These are phyloP conservation scores for Chlorella sp. DNA, from an alignment of 139 green algal genomes.

Conservation along the genomic window DNA sequence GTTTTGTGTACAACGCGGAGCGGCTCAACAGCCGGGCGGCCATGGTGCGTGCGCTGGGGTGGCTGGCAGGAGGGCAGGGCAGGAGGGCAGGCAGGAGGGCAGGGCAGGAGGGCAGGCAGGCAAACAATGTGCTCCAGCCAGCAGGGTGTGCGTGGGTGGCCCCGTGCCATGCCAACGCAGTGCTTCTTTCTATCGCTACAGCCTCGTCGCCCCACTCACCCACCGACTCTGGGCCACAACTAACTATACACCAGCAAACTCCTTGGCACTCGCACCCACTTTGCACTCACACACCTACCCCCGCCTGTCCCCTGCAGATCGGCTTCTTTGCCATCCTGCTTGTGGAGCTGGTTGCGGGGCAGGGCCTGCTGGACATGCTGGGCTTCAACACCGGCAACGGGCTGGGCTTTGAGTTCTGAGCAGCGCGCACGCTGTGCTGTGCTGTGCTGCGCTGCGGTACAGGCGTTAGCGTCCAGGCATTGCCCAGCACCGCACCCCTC, in stretches of 20 bases:
- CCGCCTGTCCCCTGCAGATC: constrained; percentile 50
- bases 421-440: background rate
- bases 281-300: background rate
- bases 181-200: too few relatives aligned
- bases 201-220: too few relatives aligned
- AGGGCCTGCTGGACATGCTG: constrained; percentile 79
- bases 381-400: constrained; percentile 70
- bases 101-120: too few relatives aligned
- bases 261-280: too few relatives aligned
- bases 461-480: background rate
- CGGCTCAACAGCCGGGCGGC: constrained; percentile 80
- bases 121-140: too few relatives aligned
- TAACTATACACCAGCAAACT: too few relatives aligned
- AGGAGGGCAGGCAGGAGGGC: background rate
- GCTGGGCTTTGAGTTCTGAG: constrained; percentile 80
- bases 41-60: constrained; percentile 61
- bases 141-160: too few relatives aligned
- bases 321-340: constrained; percentile 87
- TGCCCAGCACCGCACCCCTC: background rate
- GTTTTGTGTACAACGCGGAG: constrained; percentile 85
- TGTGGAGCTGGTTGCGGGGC: constrained; percentile 75
- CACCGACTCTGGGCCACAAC: too few relatives aligned
- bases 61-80: too few relatives aligned
- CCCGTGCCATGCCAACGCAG: background rate
- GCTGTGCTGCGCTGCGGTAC: background rate